Percentiles rank a stretch among this genome's conserved stretches.
Conservation (phyloP, 1,284 basidiomycete genomes). For the Athelia sp. region DNA sequence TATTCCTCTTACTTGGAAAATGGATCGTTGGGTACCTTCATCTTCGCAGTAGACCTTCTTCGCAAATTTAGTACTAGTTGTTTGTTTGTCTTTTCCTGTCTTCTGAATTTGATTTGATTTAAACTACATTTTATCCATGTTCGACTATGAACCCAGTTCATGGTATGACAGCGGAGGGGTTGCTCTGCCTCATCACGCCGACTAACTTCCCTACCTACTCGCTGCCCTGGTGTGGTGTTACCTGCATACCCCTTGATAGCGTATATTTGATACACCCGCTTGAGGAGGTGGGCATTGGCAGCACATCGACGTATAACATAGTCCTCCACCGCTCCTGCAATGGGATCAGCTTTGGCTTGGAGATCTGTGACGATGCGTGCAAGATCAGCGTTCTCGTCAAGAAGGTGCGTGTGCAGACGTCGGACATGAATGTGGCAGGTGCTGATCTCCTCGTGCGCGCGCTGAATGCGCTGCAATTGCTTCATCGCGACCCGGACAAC, state of each 20-base stretch:
- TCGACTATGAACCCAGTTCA: no score
- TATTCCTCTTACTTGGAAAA: no score
- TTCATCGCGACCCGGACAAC: slow-evolving; percentile 8
- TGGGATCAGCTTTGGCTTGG: not conserved
- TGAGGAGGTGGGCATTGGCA: not conserved
- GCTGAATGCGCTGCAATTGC: slow-evolving; percentile 9
- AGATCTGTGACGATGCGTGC: no score
- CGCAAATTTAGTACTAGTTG: no score
- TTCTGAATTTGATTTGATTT: no score
- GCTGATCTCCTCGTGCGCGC: slow-evolving; percentile 14
- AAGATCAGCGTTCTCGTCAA: slow-evolving; percentile 5
- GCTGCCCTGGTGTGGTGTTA: not conserved
- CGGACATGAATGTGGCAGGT: slow-evolving; percentile 13
- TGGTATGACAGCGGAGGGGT: no score
- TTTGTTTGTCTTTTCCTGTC: no score
- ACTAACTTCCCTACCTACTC: not conserved
- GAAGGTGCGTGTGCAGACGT: slow-evolving; percentile 9
- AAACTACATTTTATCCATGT: no score
- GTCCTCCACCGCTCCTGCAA: not conserved
- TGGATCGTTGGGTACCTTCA: no score
- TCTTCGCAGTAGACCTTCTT: no score
- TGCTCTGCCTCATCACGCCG: not conserved
- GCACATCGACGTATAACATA: not conserved
- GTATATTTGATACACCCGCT: not conserved
- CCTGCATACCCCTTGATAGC: not conserved